Conservation (phyloP, 768 basidiomycete genomes). For the Mycena sanguinolenta region DNA sequence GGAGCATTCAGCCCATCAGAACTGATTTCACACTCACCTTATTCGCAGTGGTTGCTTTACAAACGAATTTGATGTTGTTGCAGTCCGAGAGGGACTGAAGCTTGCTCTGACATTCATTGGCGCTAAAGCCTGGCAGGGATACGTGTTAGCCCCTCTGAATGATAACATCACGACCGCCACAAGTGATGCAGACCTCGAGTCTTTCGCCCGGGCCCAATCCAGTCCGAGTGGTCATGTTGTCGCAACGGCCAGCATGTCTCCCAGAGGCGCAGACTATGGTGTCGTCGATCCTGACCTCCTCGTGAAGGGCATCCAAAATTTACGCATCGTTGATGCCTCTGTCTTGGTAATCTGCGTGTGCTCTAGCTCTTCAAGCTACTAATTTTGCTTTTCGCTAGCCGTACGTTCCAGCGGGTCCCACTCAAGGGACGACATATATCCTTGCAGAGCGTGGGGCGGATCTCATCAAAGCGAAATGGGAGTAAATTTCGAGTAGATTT, state of each 20-base stretch:
- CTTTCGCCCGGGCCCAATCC: neutral
- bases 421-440: neutral
- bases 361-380: too few relatives aligned
- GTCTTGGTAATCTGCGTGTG: neutral
- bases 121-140: conserved; percentile 1
- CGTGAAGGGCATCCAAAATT: neutral
- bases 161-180: conserved; percentile 1
- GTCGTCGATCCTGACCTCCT: conserved; percentile 3
- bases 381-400: neutral
- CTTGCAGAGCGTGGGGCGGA: neutral
- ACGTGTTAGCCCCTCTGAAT: neutral
- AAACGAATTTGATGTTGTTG: too few relatives aligned
- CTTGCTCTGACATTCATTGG: neutral
- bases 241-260: conserved; percentile 1
- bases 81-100: conserved; percentile 3
- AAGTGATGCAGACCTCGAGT: conserved; percentile 1
- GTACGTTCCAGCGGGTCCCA: too few relatives aligned
- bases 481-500: too few relatives aligned
- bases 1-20: neutral
- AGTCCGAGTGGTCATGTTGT: neutral
- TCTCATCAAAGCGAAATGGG: conserved; percentile 1
- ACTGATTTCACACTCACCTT: too few relatives aligned
- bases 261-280: neutral
- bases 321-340: conserved; percentile 1
- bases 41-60: too few relatives aligned